Conservation (phyloP, 2,329 filamentous ascomycete species). For the Parascedosporium putredinis region DNA sequence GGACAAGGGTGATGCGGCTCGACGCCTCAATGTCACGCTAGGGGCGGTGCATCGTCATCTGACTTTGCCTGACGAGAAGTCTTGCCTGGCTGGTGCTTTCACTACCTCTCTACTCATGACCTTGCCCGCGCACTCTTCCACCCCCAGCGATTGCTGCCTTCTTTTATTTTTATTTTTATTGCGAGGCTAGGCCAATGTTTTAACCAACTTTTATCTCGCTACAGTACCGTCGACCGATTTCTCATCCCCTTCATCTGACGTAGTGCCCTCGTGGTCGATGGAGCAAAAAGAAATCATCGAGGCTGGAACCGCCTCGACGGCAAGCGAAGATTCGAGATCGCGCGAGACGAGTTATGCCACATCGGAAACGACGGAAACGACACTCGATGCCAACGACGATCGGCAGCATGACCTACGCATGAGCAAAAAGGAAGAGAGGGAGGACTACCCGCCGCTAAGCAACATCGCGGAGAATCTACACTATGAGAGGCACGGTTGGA, state of each 20-base stretch:
- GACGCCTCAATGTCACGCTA: too few relatives aligned
- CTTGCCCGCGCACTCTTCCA: too few relatives aligned
- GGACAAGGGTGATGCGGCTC: too few relatives aligned
- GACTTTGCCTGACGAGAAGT: not conserved
- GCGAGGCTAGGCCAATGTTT: too few relatives aligned
- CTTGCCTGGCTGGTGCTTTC: too few relatives aligned
- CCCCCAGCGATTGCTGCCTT: not conserved
- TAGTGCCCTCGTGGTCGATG: not conserved
- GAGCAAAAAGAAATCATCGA: not conserved
- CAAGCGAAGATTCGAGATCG: not conserved
- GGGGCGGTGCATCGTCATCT: too few relatives aligned
- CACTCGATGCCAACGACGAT: not conserved
- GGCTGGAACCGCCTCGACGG: not conserved
- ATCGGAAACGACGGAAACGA: not conserved
- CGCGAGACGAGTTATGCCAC: not conserved
- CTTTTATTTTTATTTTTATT: not conserved
- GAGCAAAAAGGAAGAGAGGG: not conserved
- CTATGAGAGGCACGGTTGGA: conserved; percentile 22
- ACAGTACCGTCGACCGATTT: not conserved
- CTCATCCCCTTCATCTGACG: conserved; percentile 4
- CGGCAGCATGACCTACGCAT: not conserved
- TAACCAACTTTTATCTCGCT: not conserved
- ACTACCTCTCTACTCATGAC: too few relatives aligned
- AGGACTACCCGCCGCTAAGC: conserved; percentile 3
- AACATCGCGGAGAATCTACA: not conserved